phyloP scores from a whole-genome alignment of 768 basidiomycete species.

The Rhizopogon vulgaris region DNA sequence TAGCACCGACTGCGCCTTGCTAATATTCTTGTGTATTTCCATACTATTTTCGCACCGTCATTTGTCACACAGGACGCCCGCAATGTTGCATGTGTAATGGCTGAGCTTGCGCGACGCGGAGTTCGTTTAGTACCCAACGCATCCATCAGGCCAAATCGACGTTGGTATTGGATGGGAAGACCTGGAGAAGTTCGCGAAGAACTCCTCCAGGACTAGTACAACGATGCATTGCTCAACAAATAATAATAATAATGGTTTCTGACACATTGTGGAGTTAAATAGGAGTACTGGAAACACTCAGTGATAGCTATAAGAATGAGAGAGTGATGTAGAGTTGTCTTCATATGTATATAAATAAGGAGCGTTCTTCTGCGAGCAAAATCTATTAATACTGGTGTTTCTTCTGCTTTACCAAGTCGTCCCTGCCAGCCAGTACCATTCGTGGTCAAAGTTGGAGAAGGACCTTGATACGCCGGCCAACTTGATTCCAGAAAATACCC shows the following conservation, averaged over 20 bases:
- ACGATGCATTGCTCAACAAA: too few relatives aligned
- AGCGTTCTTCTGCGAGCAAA: slow-evolving; percentile 5
- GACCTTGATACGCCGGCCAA: slow-evolving; percentile 5
- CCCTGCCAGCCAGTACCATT: slow-evolving; percentile 4
- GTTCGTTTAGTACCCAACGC: slow-evolving; percentile 70
- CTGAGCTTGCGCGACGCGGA: slow-evolving; percentile 69
- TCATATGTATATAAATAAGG: slow-evolving; percentile 8
- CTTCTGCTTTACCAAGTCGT: slow-evolving; percentile 5
- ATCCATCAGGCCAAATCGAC: slow-evolving; percentile 52
- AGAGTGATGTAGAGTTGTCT: neutral
- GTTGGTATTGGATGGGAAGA: slow-evolving; percentile 88
- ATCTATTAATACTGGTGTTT: slow-evolving; percentile 8
- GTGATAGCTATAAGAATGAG: neutral
- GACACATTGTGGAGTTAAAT: neutral
- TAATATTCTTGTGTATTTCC: neutral
- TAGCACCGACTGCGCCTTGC: neutral
- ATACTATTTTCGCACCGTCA: slow-evolving; percentile 2
- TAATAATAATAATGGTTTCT: neutral
- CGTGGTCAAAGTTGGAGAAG: neutral
- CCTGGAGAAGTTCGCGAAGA: slow-evolving; percentile 58
- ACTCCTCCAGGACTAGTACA: slow-evolving; percentile 5
- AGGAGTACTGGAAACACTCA: neutral
- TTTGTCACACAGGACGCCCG: slow-evolving; percentile 63
- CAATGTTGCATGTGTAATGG: slow-evolving; percentile 79
- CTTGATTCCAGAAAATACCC: slow-evolving; percentile 2